A percentile compares a stretch with the other conserved stretches of the same genome.
phyloP scores from a whole-genome alignment of 805 yeast species.

The Yamadazyma sp. region DNA sequence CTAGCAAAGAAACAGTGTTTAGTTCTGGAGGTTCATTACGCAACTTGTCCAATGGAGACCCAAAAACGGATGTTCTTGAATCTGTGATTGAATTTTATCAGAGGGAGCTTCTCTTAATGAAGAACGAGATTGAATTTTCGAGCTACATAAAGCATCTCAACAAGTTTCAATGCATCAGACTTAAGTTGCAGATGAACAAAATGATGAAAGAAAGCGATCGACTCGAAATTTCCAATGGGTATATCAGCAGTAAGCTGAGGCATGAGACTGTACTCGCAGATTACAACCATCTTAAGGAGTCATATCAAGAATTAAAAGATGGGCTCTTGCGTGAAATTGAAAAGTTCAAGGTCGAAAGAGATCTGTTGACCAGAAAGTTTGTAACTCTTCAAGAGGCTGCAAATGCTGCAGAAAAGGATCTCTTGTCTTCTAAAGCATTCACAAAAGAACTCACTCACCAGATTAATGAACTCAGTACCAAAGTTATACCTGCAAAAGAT shows the following conservation, averaged over 20 bases:
- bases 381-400: conserved; percentile 2
- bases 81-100: conserved; percentile 48
- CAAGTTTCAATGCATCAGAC: conserved; percentile 17
- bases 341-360: conserved; percentile 12
- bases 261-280: conserved; percentile 3
- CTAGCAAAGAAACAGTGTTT: conserved; percentile 12
- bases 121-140: conserved; percentile 63
- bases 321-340: conserved; percentile 10
- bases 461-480: conserved; percentile 15
- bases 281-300: neutral
- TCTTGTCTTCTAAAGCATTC: neutral
- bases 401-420: neutral
- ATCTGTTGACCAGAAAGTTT: conserved; percentile 12
- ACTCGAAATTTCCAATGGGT: neutral
- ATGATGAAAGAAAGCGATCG: conserved; percentile 9
- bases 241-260: neutral
- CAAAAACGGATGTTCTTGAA: neutral
- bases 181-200: conserved; percentile 14
- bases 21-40: conserved; percentile 8
- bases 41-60: neutral
- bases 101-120: conserved; percentile 54
- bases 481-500: conserved; percentile 23
- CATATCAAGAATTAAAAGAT: conserved; percentile 11
- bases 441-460: conserved; percentile 4
- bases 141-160: conserved; percentile 47